Base-by-base conservation (phyloP, 2,329 filamentous ascomycete species). In the Fusarium liriodendri region DNA sequence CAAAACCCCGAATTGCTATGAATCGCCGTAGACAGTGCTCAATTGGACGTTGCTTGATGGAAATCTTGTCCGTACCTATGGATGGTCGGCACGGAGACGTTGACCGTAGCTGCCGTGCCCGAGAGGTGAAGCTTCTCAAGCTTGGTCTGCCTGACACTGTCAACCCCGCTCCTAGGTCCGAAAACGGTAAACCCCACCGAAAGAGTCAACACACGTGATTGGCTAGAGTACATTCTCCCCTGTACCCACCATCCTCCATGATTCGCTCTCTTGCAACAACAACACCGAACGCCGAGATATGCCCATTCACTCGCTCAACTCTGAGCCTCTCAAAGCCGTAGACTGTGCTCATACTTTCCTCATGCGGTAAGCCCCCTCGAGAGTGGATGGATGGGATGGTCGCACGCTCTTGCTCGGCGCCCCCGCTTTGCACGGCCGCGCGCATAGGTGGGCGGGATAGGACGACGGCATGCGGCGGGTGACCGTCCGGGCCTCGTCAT, bases 281-380 rank as follows among this genome's bases (percentile, higher is more conserved):
- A 72, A 77, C 71, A 22, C 78, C 78, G 78, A 80, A 80, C 69
- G 63, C 78, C 78, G 78, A 80, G 74, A 79, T 78, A 80, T 77
- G 71, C 70, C 78, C 78, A 65, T 63, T 59, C 55, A 54, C 60
- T 64, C 45, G 40, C 50, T 61, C 64, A 25, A 14, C 66, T 13
- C 16, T 52, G 47, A 54, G 47, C 47, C 47, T 54, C 47, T 11
- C 47, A 52, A 25, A 52, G 47, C 47, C 14, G 25, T 52, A 16
- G 18, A 52, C 25, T 52, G 57, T 70, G 66, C 38, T 52, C 70
- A 75, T 75, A 65, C 70, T 76, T 78, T 74, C 76, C 76, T 60
- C 62, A 66, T 75, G 62, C 42, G 73, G 76, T 66, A 78, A 78
- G 75, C 64, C 55, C 52, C 47, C 52, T 65, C 47, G 52, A 55